phyloP scores from a whole-genome alignment of 345 rosid species.

The Anacardium occidentale region DNA sequence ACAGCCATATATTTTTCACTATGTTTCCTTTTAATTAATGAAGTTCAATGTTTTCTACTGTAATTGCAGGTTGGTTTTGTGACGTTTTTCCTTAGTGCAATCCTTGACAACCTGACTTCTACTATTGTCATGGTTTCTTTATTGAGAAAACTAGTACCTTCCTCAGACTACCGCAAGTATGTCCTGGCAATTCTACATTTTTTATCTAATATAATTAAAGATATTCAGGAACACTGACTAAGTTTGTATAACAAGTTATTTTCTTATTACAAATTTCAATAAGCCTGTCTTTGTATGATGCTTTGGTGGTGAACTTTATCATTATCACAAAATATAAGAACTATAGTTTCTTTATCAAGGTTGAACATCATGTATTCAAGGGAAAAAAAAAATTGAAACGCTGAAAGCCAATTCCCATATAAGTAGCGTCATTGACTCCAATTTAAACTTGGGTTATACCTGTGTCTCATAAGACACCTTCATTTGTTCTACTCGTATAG shows the following conservation, averaged over 20 bases:
- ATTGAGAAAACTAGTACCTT: constrained; percentile 81
- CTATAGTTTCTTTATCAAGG: background rate
- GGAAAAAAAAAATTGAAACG: background rate
- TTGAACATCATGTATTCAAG: background rate
- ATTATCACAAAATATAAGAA: background rate
- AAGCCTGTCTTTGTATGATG: background rate
- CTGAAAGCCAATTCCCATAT: background rate
- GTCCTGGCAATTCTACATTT: constrained; percentile 23
- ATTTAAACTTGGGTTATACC: background rate
- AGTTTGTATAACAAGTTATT: background rate
- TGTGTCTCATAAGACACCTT: background rate
- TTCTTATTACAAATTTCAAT: background rate
- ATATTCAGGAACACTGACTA: background rate
- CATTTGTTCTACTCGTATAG: background rate
- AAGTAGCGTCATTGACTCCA: background rate
- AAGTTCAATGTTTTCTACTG: constrained; percentile 25
- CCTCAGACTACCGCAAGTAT: constrained; percentile 93
- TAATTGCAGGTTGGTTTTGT: constrained; percentile 76
- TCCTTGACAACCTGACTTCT: constrained; percentile 93
- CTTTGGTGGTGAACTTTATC: background rate
- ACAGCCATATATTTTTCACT: background rate
- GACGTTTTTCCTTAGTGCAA: constrained; percentile 86
- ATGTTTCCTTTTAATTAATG: background rate
- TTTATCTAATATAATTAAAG: background rate
- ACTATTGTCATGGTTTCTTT: constrained; percentile 97